These are phyloP conservation scores for Carex pumila DNA, from an alignment of 176 grass and related monocot genomes.

Conservation along the genomic window DNA sequence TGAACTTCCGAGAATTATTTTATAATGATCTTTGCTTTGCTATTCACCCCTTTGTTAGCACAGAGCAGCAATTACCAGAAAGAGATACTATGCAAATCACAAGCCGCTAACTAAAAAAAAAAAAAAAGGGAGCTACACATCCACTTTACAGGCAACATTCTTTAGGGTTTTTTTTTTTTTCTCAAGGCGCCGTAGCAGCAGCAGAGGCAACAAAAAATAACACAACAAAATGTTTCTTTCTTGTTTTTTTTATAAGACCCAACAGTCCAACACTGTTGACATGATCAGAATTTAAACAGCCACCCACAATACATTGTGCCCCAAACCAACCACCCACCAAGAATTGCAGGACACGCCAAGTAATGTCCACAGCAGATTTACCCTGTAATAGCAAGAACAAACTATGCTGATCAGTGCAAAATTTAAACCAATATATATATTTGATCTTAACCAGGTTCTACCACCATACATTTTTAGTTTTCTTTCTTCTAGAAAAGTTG, in stretches of 20 bases:
- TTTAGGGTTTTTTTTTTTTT: neutral
- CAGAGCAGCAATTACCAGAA: neutral
- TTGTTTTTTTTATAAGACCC: neutral
- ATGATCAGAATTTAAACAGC: constrained; percentile 17
- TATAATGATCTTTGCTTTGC: neutral
- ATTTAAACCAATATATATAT: neutral
- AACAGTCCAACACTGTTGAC: neutral
- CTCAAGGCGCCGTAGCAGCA: constrained; percentile 11
- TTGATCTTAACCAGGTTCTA: neutral
- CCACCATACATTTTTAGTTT: neutral
- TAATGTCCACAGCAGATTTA: neutral
- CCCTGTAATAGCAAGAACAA: neutral
- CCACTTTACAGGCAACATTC: constrained; percentile 11
- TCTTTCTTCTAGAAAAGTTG: neutral
- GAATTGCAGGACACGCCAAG: neutral
- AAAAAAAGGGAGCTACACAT: neutral
- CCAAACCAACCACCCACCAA: neutral
- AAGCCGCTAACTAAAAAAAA: neutral
- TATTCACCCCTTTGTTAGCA: neutral
- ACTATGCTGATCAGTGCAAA: neutral
- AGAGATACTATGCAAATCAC: neutral
- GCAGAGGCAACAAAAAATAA: constrained; percentile 8
- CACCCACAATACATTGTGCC: neutral
- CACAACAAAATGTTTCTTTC: constrained; percentile 1
- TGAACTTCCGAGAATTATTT: neutral